Evolutionary conservation across 768 basidiomycete species (phyloP).

Genomic region (Sutorius australiensis): DNA sequence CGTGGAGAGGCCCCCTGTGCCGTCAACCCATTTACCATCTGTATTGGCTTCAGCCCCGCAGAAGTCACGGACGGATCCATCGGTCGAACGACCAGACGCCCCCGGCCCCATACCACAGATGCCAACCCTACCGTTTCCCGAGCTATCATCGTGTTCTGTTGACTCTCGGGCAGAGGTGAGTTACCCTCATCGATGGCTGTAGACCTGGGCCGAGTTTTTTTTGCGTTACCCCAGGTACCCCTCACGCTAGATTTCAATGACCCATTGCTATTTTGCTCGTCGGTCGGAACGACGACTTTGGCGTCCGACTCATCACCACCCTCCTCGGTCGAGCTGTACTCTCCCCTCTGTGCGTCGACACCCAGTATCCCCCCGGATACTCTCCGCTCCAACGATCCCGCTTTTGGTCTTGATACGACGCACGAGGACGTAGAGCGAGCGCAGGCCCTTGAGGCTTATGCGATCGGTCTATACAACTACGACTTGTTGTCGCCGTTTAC

Average conservation of each 20-base stretch:
- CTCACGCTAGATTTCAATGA: background rate
- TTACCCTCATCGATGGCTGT: background rate
- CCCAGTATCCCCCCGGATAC: background rate
- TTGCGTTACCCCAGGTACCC: background rate
- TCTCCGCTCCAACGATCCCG: conserved; percentile 1
- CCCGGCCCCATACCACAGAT: background rate
- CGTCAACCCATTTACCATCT: conserved; percentile 10
- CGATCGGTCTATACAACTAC: conserved; percentile 26
- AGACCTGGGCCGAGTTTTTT: background rate
- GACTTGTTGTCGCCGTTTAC: conserved; percentile 22
- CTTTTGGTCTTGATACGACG: background rate
- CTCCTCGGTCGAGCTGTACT: background rate
- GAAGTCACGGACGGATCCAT: conserved; percentile 1
- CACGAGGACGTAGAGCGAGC: conserved; percentile 23
- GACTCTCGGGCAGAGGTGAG: conserved; percentile 10
- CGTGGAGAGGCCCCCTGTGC: conserved; percentile 2
- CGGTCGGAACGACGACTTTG: background rate
- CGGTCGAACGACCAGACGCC: background rate
- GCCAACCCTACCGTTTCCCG: background rate
- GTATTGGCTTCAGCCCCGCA: conserved; percentile 10
- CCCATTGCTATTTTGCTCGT: background rate
- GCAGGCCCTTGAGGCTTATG: conserved; percentile 29
- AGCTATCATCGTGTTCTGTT: background rate
- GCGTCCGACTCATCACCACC: background rate
- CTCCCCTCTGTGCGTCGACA: background rate